A percentile compares a stretch with the other conserved stretches of the same genome.
These are phyloP conservation scores for Elongisporangium senticosum DNA, from an alignment of 352 stramenopile species.

Conservation along the genomic window DNA sequence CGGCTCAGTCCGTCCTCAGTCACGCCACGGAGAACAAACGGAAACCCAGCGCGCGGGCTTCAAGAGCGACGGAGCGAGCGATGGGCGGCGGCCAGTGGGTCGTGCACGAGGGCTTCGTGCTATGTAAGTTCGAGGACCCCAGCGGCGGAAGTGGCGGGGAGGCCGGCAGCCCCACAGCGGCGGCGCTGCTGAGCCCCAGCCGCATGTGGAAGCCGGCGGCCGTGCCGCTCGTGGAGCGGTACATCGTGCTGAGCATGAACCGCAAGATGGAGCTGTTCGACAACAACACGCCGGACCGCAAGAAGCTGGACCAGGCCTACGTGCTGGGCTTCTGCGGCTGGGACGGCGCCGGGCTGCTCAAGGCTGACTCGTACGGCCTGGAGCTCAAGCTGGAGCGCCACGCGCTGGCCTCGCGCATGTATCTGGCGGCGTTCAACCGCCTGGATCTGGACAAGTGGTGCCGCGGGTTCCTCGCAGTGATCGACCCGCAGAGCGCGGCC, in stretches of 20 bases:
- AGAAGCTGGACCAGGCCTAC: slow-evolving; percentile 37
- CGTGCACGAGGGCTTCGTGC: slow-evolving; percentile 56
- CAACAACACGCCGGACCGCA: slow-evolving; percentile 19
- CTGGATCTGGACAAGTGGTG: slow-evolving; percentile 82
- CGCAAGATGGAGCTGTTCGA: slow-evolving; percentile 78
- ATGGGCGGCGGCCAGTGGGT: slow-evolving; percentile 46
- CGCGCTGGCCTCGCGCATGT: slow-evolving; percentile 35
- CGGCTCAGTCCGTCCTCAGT: neutral
- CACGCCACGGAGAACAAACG: neutral
- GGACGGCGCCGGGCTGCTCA: slow-evolving; percentile 65
- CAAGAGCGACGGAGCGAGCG: neutral
- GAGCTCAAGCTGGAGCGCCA: slow-evolving; percentile 73
- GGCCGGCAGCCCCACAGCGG: slow-evolving; percentile 2
- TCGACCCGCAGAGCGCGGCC: slow-evolving; percentile 56
- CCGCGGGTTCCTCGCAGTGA: slow-evolving; percentile 59
- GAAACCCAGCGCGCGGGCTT: neutral
- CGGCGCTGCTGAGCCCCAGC: slow-evolving; percentile 4
- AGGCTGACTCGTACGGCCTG: slow-evolving; percentile 71
- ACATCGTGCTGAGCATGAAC: slow-evolving; percentile 73
- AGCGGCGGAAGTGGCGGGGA: neutral
- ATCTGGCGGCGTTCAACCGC: slow-evolving; percentile 72
- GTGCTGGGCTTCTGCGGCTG: slow-evolving; percentile 68
- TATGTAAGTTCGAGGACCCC: slow-evolving; percentile 25
- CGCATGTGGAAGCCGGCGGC: slow-evolving; percentile 8
- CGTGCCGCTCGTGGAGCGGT: slow-evolving; percentile 40